Evolutionary conservation across 1,284 basidiomycete species (phyloP), one percentile per base, ranked within the genome.

Genomic region (Flammula alnicola): DNA sequence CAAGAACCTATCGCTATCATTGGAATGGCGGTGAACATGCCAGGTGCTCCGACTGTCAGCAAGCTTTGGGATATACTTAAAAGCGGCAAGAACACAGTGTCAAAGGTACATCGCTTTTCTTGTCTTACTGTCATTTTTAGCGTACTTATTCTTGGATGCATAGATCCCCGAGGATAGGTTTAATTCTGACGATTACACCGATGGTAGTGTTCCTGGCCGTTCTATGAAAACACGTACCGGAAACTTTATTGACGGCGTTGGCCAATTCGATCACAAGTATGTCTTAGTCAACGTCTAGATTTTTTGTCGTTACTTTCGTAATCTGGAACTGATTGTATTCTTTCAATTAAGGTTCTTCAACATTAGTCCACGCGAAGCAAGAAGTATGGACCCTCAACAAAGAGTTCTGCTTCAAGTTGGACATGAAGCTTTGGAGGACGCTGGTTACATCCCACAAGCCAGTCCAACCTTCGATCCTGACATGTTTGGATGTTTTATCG

Each of bases 351-450:
- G 70, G 47, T 87, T 88, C 63, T 89, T 90, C 73, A 78, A 79
- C 51, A 78, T 88, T 29, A 86, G 81, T 40, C 87, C 86, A 1
- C 75, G 86, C 4, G 87, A 89, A 64, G 86, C 86, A 5, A 78
- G 71, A 48, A 79, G 74, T 61, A 88, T 89, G 83, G 86, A 89
- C 59, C 87, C 87, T 4, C 87, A 89, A 57, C 86, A 88, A 57
- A 77, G 86, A 3, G 56, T 89, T 14, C 68, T 89, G 3, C 73
- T 89, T 19, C 85, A 84, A 25, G 73, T 78, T 1, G 83, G 83
- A 1, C 79, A 87, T 44, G 76, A 85, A 50, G 87, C 87, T 0
- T 68, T 90, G 5, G 87, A 89, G 63, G 73, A 80, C 52, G 77
- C 85, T 7, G 87, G 87, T 0, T 89, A 86, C 58, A 79, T 85